A percentile compares a stretch with the other conserved stretches of the same genome.
phyloP scores from a whole-genome alignment of 768 basidiomycete genomes.

The Boletus insuetus region DNA sequence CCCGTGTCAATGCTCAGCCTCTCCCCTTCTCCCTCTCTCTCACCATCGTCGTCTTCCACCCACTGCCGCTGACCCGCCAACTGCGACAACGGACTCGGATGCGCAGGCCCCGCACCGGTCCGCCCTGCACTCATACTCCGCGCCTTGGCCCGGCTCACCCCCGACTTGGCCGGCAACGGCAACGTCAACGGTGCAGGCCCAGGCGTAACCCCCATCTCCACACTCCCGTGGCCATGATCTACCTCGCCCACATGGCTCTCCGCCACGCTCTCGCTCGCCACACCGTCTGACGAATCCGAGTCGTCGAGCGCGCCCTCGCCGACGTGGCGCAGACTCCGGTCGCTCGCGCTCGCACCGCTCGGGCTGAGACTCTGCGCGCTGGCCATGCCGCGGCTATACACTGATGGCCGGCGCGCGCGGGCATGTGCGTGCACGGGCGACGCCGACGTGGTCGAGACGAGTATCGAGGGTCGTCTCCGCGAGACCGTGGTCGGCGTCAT shows the following conservation, averaged over 20 bases:
- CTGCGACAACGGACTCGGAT: slow-evolving; percentile 67
- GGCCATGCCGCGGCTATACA: slow-evolving; percentile 41
- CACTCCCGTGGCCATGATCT: slow-evolving; percentile 28
- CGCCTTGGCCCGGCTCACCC: slow-evolving; percentile 34
- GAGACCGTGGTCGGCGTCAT: slow-evolving; percentile 48
- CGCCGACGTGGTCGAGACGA: slow-evolving; percentile 29
- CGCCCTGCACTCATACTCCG: slow-evolving; percentile 32
- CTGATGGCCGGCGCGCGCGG: slow-evolving; percentile 35
- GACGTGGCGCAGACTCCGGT: slow-evolving; percentile 55
- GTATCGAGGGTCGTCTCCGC: slow-evolving; percentile 40
- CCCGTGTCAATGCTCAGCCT: neutral
- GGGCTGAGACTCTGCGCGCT: slow-evolving; percentile 32
- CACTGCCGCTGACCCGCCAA: slow-evolving; percentile 53
- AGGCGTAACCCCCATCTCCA: too few species aligned
- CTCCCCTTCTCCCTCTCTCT: neutral
- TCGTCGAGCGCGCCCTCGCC: slow-evolving; percentile 80
- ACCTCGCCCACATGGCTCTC: slow-evolving; percentile 28
- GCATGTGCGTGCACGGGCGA: slow-evolving; percentile 28
- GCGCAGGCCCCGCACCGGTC: slow-evolving; percentile 30
- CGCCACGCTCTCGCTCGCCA: slow-evolving; percentile 16
- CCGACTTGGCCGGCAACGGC: neutral
- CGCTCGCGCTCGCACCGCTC: slow-evolving; percentile 36
- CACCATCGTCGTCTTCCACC: slow-evolving; percentile 47
- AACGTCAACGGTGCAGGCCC: too few species aligned
- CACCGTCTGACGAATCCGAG: slow-evolving; percentile 59